A percentile compares a stretch with the other conserved stretches of the same genome.
These are phyloP conservation scores for Colletotrichum shisoi DNA, from an alignment of 2,329 filamentous ascomycete genomes.

Conservation along the genomic window DNA sequence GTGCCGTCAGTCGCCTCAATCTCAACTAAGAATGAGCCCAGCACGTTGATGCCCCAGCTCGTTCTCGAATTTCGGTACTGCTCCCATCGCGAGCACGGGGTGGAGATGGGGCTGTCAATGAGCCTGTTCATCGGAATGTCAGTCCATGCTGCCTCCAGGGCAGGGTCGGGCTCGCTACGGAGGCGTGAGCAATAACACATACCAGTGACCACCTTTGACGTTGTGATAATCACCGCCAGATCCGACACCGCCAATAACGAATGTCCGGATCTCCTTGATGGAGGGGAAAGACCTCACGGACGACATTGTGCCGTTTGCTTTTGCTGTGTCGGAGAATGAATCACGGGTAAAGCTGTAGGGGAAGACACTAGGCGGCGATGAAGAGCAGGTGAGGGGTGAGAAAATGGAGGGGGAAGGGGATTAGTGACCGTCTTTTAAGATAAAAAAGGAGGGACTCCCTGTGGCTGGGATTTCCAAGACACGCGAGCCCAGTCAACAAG, in stretches of 20 bases:
- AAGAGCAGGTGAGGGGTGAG: background rate
- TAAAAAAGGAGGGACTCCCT: constrained; percentile 11
- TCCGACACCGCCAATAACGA: constrained; percentile 70
- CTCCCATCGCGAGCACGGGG: constrained; percentile 89
- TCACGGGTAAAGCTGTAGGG: constrained; percentile 38
- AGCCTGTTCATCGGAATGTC: constrained; percentile 69
- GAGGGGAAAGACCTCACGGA: constrained; percentile 70
- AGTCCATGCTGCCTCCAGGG: background rate
- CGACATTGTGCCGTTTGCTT: constrained; percentile 50
- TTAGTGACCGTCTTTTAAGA: constrained; percentile 25
- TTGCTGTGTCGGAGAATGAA: constrained; percentile 15
- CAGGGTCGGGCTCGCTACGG: background rate
- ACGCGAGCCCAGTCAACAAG: constrained; percentile 21
- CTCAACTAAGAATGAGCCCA: constrained; percentile 91
- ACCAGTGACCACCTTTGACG: constrained; percentile 78
- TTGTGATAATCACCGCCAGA: constrained; percentile 87
- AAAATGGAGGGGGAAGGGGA: constrained; percentile 21
- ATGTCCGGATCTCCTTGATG: constrained; percentile 78
- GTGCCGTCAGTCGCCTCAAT: constrained; percentile 88
- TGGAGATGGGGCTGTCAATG: constrained; percentile 90
- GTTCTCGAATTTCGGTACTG: constrained; percentile 87
- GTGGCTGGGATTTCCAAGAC: constrained; percentile 19
- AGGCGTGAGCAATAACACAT: constrained; percentile 44
- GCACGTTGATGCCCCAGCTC: constrained; percentile 93
- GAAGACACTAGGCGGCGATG: background rate